These are phyloP conservation scores for Ascochyta fabae DNA, from an alignment of 2,329 filamentous ascomycete species.

Conservation along the genomic window DNA sequence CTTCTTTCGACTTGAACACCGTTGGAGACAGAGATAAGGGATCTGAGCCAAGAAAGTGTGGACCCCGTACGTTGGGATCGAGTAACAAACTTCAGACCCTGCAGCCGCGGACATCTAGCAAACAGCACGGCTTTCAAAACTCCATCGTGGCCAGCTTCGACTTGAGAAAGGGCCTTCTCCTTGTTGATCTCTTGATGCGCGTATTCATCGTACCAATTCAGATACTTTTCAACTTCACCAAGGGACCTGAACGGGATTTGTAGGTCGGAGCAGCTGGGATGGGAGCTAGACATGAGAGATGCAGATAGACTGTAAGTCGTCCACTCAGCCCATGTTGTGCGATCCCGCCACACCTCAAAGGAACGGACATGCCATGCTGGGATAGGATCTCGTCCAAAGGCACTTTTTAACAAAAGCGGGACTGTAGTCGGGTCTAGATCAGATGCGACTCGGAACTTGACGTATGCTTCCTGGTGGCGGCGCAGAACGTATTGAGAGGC, in stretches of 20 bases:
- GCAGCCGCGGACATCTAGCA: slow-evolving; percentile 2
- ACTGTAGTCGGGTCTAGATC: background rate
- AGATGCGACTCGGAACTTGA: background rate
- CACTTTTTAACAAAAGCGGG: background rate
- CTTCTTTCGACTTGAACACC: background rate
- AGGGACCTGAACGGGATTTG: background rate
- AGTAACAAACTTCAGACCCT: slow-evolving; percentile 2
- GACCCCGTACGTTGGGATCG: background rate
- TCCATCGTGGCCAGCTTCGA: slow-evolving; percentile 7
- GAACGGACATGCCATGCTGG: slow-evolving; percentile 5
- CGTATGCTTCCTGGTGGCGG: slow-evolving; percentile 1
- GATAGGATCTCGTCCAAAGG: background rate
- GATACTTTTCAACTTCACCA: background rate
- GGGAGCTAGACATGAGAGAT: background rate
- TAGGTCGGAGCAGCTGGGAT: background rate
- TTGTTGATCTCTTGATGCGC: background rate
- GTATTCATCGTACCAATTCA: slow-evolving; percentile 1
- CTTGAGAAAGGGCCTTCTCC: background rate
- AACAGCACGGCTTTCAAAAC: slow-evolving; percentile 10
- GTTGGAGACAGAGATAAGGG: background rate
- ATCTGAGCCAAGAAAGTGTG: background rate
- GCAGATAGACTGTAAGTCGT: background rate
- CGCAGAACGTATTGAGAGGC: background rate
- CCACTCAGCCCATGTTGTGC: slow-evolving; percentile 4
- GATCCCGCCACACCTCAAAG: slow-evolving; percentile 7